phyloP scores from a whole-genome alignment of 192 early-diverging fungal species.

The Powellomyces hirtus region DNA sequence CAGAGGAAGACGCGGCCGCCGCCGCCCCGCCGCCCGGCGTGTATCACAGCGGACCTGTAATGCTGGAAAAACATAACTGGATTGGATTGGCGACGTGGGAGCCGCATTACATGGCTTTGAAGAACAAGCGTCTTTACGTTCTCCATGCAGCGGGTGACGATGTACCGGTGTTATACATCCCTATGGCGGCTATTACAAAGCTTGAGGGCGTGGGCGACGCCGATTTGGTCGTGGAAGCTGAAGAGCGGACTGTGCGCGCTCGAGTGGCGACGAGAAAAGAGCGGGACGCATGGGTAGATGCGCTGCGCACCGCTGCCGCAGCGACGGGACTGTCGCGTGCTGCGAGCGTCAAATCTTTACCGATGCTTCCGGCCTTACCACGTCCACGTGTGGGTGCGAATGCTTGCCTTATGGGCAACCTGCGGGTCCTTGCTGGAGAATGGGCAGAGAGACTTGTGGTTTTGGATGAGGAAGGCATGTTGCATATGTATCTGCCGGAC shows the following conservation, averaged over 20 bases:
- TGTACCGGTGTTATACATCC: not conserved
- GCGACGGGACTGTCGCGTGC: not conserved
- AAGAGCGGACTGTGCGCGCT: not conserved
- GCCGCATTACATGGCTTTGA: slow-evolving; percentile 13
- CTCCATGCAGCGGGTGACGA: not conserved
- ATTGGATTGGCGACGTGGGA: slow-evolving; percentile 1
- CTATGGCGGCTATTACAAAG: not conserved
- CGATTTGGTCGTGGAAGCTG: slow-evolving; percentile 12
- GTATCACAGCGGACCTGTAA: too few relatives aligned
- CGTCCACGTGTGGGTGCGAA: not conserved
- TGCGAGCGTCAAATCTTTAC: too few relatives aligned
- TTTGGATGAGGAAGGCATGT: slow-evolving; percentile 18
- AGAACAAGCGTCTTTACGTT: slow-evolving; percentile 17
- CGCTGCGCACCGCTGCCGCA: not conserved
- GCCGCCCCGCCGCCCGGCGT: too few relatives aligned
- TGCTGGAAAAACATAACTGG: too few relatives aligned
- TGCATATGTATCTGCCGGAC: slow-evolving; percentile 17
- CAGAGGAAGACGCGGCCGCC: too few relatives aligned
- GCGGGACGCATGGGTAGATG: slow-evolving; percentile 12
- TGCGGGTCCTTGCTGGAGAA: not conserved
- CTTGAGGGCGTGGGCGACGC: not conserved
- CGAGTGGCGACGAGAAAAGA: not conserved
- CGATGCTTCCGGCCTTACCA: too few relatives aligned
- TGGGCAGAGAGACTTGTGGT: slow-evolving; percentile 2
- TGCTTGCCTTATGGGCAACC: not conserved